Conservation (phyloP, 2,329 filamentous ascomycete genomes). For the Scorias spongiosa region DNA sequence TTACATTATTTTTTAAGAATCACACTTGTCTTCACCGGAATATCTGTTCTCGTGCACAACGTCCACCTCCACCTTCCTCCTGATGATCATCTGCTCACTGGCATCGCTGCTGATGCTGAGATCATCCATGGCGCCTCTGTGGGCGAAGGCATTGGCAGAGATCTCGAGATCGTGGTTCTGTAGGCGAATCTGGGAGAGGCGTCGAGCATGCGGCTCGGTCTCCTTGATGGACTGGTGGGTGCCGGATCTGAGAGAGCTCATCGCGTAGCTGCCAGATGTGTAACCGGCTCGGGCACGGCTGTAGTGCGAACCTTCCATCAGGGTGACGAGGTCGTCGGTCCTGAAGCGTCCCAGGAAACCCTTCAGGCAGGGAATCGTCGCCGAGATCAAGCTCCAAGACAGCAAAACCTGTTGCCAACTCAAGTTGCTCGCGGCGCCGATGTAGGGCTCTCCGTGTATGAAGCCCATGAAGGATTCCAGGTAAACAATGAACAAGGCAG, state of each 20-base stretch:
- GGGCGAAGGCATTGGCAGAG: neutral
- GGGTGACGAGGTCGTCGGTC: constrained; percentile 1
- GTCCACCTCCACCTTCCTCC: neutral
- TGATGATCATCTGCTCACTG: neutral
- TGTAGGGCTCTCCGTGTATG: neutral
- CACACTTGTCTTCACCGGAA: too few relatives aligned
- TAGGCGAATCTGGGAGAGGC: neutral
- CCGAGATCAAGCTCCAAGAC: neutral
- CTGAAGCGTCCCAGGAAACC: constrained; percentile 1
- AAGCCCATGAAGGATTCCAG: constrained; percentile 1
- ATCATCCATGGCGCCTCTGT: neutral
- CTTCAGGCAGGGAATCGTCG: constrained; percentile 2
- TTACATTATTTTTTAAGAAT: too few relatives aligned
- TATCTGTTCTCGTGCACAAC: neutral
- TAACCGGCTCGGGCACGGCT: neutral
- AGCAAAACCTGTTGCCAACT: constrained; percentile 1
- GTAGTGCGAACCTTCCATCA: neutral
- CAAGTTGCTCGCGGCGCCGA: neutral
- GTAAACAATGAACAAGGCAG: neutral
- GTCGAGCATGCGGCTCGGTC: neutral
- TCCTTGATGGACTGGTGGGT: neutral
- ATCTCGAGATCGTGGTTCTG: neutral
- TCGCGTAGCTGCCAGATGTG: neutral
- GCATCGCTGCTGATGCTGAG: neutral
- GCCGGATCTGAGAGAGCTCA: neutral